Conservation (phyloP, 305 asterid genomes). For the Galium porrigens region DNA sequence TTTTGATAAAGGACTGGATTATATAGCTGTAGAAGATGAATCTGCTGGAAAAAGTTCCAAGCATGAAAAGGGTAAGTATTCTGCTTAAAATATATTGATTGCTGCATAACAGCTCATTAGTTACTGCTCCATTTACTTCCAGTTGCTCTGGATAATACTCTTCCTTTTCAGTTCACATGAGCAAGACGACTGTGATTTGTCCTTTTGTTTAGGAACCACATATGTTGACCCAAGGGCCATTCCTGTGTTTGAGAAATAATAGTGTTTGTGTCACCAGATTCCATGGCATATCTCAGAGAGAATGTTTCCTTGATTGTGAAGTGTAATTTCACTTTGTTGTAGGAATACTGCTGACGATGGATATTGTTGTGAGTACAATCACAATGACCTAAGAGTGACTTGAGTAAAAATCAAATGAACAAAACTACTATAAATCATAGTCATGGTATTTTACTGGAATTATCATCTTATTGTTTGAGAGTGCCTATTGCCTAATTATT, state of each 20-base stretch:
- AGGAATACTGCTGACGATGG: not conserved
- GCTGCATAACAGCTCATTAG: not conserved
- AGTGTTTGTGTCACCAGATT: not conserved
- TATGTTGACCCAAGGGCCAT: not conserved
- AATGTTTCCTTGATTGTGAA: too few relatives aligned
- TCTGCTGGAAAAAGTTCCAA: slow-evolving; percentile 35
- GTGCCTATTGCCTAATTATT: not conserved
- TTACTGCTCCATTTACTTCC: not conserved
- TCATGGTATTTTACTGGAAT: not conserved
- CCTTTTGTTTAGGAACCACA: too few relatives aligned
- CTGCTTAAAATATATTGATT: slow-evolving; percentile 9
- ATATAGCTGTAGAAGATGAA: slow-evolving; percentile 42
- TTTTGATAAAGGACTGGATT: slow-evolving; percentile 32
- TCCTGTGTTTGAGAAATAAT: too few relatives aligned
- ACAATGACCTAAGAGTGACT: not conserved
- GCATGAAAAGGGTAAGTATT: slow-evolving; percentile 36
- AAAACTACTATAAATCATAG: not conserved
- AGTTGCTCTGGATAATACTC: not conserved
- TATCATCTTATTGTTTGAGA: not conserved
- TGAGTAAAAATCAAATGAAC: not conserved
- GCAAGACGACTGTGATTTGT: not conserved
- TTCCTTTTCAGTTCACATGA: not conserved
- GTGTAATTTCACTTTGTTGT: not conserved
- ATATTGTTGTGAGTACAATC: not conserved
- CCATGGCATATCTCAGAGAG: not conserved